Evolutionary conservation across 495 filamentous ascomycete genomes (phyloP).

Genomic region (Penicillium steckii): DNA sequence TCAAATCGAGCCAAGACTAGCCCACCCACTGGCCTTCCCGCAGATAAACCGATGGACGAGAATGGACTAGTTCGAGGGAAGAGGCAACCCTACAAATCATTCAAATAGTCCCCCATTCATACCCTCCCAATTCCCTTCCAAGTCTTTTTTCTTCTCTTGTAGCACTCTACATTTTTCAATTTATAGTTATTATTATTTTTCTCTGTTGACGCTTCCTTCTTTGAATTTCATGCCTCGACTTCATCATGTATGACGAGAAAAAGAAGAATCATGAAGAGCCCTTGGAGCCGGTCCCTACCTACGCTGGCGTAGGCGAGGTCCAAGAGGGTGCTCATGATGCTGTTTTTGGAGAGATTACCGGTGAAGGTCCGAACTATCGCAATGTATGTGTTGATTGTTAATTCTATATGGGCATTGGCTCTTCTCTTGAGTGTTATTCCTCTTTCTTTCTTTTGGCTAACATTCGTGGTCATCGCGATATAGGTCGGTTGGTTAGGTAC

Average conservation of each 20-base stretch:
- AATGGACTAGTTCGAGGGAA: too few species aligned
- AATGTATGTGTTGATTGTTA: background rate
- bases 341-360: conserved; percentile 13
- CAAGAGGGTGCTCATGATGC: conserved; percentile 9
- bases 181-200: background rate
- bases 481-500: conserved; percentile 40
- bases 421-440: background rate
- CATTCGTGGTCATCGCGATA: conserved; percentile 24
- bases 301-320: background rate
- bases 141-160: too few species aligned
- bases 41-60: too few species aligned
- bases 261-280: conserved; percentile 1
- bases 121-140: too few species aligned
- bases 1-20: too few species aligned
- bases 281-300: background rate
- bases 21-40: too few species aligned
- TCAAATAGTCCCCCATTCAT: too few species aligned
- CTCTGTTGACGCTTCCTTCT: background rate
- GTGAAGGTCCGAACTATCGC: conserved; percentile 13
- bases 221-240: background rate
- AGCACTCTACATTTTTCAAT: too few species aligned
- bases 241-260: conserved; percentile 7
- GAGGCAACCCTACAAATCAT: too few species aligned
- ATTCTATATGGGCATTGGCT: background rate
- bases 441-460: background rate